Evolutionary conservation across 192 early-diverging fungal genomes (phyloP).

Genomic region (Linnemannia exigua): DNA sequence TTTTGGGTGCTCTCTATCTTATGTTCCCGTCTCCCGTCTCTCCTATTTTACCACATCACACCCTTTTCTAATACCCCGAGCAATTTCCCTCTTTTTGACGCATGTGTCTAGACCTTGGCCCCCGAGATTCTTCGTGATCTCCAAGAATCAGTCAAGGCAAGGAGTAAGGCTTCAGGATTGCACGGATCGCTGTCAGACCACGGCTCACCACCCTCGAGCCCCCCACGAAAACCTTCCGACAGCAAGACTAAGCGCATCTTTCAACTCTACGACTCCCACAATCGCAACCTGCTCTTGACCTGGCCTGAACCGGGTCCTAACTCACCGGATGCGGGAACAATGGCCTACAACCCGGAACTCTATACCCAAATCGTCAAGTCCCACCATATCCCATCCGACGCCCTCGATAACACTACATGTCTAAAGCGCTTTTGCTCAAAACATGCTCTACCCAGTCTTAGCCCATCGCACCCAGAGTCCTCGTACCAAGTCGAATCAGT

Average conservation of each 20-base stretch:
- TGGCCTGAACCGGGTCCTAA: conserved; percentile 58
- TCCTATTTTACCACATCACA: not conserved
- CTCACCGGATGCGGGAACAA: conserved; percentile 20
- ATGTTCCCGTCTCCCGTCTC: not conserved
- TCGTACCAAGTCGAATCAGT: conserved; percentile 58
- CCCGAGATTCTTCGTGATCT: conserved; percentile 51
- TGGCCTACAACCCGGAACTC: conserved; percentile 52
- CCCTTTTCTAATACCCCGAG: not conserved
- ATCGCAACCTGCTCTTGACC: conserved; percentile 50
- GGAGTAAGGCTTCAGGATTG: conserved; percentile 12
- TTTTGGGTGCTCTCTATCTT: not conserved
- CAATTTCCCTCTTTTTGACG: not conserved
- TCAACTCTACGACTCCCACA: conserved; percentile 55
- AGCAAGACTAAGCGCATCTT: conserved; percentile 57
- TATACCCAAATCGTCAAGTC: conserved; percentile 60
- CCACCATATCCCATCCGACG: conserved; percentile 50
- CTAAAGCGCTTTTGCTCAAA: conserved; percentile 57
- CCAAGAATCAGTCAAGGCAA: conserved; percentile 28
- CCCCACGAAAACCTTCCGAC: conserved; percentile 23
- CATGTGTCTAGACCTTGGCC: conserved; percentile 30
- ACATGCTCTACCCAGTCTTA: conserved; percentile 37
- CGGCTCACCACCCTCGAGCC: conserved; percentile 13
- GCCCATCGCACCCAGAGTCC: conserved; percentile 21
- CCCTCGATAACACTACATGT: conserved; percentile 54
- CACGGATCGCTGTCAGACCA: not conserved